These are phyloP conservation scores for Zygosaccharomyces gambellarensis DNA, from an alignment of 805 yeast genomes.

Conservation along the genomic window DNA sequence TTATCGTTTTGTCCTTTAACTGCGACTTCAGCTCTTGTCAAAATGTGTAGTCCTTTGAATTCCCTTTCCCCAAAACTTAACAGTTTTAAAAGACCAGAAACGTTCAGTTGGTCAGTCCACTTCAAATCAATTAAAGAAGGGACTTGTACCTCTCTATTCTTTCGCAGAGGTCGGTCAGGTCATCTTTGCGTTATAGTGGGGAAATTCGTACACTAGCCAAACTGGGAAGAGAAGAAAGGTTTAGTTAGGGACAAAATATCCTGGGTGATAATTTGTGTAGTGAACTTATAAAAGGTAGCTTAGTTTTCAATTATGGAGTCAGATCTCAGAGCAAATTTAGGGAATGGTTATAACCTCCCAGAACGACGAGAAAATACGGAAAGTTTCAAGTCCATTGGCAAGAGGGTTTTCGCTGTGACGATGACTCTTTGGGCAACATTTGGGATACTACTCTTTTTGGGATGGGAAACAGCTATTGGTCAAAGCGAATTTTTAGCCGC, in stretches of 20 bases:
- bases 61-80: too few relatives aligned
- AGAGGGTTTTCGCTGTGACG: background rate
- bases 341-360: background rate
- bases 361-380: background rate
- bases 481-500: background rate
- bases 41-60: background rate
- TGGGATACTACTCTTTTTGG: background rate
- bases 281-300: too few relatives aligned
- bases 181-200: too few relatives aligned
- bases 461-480: background rate
- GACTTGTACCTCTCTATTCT: too few relatives aligned
- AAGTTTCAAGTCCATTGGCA: background rate
- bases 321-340: background rate
- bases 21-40: background rate
- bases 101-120: too few relatives aligned
- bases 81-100: too few relatives aligned
- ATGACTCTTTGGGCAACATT: background rate
- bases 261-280: too few relatives aligned
- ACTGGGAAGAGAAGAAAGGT: too few relatives aligned
- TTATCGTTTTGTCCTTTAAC: background rate
- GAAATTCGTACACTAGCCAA: too few relatives aligned
- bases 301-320: background rate
- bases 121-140: too few relatives aligned
- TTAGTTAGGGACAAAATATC: too few relatives aligned
- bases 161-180: too few relatives aligned